phyloP scores from a whole-genome alignment of 1,139 yeast genomes.

The Debaryomyces robertsiae region DNA sequence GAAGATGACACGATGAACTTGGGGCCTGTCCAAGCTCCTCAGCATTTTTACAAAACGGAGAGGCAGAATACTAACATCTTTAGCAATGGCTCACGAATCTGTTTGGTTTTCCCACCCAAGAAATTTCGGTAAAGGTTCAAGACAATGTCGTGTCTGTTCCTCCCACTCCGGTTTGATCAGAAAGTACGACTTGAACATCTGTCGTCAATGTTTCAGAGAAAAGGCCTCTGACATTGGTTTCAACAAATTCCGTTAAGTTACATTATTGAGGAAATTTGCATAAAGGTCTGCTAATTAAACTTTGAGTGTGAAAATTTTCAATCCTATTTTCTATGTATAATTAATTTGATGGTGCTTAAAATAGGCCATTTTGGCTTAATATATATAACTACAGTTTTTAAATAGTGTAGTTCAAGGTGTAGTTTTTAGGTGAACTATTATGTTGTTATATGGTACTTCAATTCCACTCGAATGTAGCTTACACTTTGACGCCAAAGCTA shows the following conservation, averaged over 20 bases:
- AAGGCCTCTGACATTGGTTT: slow-evolving; percentile 98
- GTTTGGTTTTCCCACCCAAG: slow-evolving; percentile 99
- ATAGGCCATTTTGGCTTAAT: slow-evolving; percentile 10
- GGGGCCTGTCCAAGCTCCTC: too few species aligned
- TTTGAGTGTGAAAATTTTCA: slow-evolving; percentile 9
- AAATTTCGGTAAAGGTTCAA: slow-evolving; percentile 99
- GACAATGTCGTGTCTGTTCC: slow-evolving; percentile 99
- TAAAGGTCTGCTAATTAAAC: slow-evolving; percentile 5
- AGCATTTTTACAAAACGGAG: too few species aligned
- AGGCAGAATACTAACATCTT: slow-evolving; percentile 27
- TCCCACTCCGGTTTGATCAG: slow-evolving; percentile 99
- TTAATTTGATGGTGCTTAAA: slow-evolving; percentile 20
- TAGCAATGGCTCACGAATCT: slow-evolving; percentile 98
- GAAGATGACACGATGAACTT: too few species aligned
- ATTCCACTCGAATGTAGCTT: too few species aligned
- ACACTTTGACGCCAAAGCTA: too few species aligned
- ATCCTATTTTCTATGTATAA: slow-evolving; percentile 26
- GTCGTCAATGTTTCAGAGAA: slow-evolving; percentile 99
- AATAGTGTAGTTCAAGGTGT: too few species aligned
- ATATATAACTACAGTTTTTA: slow-evolving; percentile 9
- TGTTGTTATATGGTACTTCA: too few species aligned
- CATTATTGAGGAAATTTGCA: slow-evolving; percentile 11
- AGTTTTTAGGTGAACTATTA: too few species aligned
- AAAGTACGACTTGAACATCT: slow-evolving; percentile 99
- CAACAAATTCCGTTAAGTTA: slow-evolving; percentile 92